phyloP scores from a whole-genome alignment of 768 basidiomycete genomes.

The Hygrocybe coccinea region DNA sequence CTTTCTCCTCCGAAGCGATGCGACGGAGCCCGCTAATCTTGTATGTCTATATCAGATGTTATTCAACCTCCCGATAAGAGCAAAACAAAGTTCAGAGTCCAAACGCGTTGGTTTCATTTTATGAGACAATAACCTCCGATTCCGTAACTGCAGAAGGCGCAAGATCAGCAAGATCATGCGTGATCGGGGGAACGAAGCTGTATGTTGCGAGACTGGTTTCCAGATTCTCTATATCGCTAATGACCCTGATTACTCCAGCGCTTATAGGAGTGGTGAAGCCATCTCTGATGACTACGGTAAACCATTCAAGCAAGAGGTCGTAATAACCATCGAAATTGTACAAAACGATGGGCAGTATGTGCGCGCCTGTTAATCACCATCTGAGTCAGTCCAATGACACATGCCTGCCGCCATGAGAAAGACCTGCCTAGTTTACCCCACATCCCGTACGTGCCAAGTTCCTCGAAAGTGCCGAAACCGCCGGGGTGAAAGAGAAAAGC shows the following conservation, averaged over 20 bases:
- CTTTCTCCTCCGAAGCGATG: too few relatives aligned
- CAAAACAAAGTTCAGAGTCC: too few relatives aligned
- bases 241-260: not conserved
- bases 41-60: too few relatives aligned
- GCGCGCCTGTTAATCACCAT: not conserved
- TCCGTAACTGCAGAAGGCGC: not conserved
- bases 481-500: not conserved
- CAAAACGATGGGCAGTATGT: not conserved
- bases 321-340: not conserved
- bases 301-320: not conserved
- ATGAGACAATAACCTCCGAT: too few relatives aligned
- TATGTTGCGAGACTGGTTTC: not conserved
- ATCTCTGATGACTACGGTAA: not conserved
- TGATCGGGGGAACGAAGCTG: not conserved
- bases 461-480: not conserved
- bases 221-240: not conserved
- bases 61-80: too few relatives aligned
- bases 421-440: not conserved
- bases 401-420: not conserved
- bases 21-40: too few relatives aligned
- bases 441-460: not conserved
- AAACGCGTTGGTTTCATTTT: too few relatives aligned
- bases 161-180: not conserved
- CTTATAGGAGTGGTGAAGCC: not conserved
- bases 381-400: not conserved